These are phyloP conservation scores for Lactuca sativa DNA, from an alignment of 129 eudicot genomes.

Conservation along the genomic window DNA sequence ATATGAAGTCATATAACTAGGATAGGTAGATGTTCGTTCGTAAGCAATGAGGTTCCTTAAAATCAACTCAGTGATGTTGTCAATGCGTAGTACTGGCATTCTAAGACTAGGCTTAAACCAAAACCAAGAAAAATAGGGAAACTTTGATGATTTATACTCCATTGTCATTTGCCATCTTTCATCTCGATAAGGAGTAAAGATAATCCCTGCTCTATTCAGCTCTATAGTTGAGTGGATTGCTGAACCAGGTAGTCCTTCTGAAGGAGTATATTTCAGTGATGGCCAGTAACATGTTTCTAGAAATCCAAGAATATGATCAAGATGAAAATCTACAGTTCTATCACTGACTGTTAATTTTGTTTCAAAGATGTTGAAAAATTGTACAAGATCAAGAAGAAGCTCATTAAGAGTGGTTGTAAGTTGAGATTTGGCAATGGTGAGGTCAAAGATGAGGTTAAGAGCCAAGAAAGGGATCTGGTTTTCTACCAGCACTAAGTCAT, in stretches of 20 bases:
- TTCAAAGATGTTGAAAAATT: background rate
- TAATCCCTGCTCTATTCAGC: conserved; percentile 7
- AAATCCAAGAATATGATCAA: conserved; percentile 17
- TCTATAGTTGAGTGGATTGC: background rate
- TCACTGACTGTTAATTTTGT: background rate
- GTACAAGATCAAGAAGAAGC: background rate
- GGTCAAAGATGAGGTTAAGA: too few relatives aligned
- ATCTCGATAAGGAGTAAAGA: background rate
- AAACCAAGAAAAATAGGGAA: background rate
- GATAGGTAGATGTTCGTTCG: background rate
- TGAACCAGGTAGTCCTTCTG: too few relatives aligned
- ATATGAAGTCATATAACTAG: conserved; percentile 12
- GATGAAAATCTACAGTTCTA: too few relatives aligned
- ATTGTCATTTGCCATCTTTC: background rate
- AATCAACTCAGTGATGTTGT: conserved; percentile 12
- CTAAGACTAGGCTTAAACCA: conserved; percentile 10
- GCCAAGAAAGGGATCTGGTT: background rate
- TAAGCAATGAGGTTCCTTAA: too few relatives aligned
- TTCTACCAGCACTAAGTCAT: background rate
- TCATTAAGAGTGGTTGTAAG: background rate
- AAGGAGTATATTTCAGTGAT: background rate
- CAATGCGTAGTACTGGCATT: background rate
- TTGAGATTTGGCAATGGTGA: too few relatives aligned
- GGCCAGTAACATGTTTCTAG: background rate
- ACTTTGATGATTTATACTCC: background rate